Percentiles rank a stretch among this genome's conserved stretches.
Conservation (phyloP, 176 grass and related monocot species). For the Aegilops bicornis region DNA sequence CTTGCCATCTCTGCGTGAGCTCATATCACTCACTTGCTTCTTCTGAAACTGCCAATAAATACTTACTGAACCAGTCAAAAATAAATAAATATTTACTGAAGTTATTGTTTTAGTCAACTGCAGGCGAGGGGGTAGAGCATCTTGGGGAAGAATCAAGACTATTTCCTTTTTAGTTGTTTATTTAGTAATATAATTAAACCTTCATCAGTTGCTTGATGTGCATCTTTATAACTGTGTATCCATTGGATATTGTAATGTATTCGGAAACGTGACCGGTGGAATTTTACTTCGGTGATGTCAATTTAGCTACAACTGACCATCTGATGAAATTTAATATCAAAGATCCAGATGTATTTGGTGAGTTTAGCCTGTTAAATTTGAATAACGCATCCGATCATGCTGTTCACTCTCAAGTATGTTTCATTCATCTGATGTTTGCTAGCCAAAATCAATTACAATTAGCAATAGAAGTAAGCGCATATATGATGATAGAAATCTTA, state of each 20-base stretch:
- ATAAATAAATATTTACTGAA: too few relatives aligned
- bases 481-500: background rate
- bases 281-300: conserved; percentile 95
- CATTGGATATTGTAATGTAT: background rate
- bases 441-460: background rate
- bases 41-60: too few relatives aligned
- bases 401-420: background rate
- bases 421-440: background rate
- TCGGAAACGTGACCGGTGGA: conserved; percentile 64
- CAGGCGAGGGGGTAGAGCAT: too few relatives aligned
- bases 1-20: too few relatives aligned
- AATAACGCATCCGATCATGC: background rate
- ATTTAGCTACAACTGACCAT: conserved; percentile 69
- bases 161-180: conserved; percentile 20
- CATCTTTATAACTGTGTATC: background rate
- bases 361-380: too few relatives aligned
- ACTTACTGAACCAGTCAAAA: too few relatives aligned
- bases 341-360: too few relatives aligned
- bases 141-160: background rate
- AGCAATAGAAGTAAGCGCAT: background rate
- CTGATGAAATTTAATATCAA: too few relatives aligned
- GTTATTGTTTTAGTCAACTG: too few relatives aligned
- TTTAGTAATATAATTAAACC: background rate
- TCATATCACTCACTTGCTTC: too few relatives aligned
- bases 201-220: conserved; percentile 13